A percentile compares a stretch with the other conserved stretches of the same genome.
phyloP scores from a whole-genome alignment of 1,139 yeast species.

The Scheffersomyces insectosa region DNA sequence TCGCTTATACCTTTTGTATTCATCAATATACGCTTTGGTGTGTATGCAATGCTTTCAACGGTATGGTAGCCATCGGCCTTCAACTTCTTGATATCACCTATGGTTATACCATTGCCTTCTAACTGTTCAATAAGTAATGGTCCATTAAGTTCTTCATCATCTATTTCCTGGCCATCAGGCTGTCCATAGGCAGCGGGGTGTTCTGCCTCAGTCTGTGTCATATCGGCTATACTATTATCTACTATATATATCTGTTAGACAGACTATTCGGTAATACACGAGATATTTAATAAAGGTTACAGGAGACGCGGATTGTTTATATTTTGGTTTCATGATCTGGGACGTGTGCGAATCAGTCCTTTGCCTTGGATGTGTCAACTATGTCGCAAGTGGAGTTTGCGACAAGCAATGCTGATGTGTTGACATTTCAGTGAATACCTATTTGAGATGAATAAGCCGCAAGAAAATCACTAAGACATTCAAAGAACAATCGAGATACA shows the following conservation, averaged over 20 bases:
- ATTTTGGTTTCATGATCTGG: background rate
- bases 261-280: too few species aligned
- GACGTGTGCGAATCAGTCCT: too few species aligned
- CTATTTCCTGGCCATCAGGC: constrained; percentile 22
- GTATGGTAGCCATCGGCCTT: constrained; percentile 86
- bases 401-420: too few species aligned
- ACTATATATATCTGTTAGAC: too few species aligned
- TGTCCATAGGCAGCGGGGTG: constrained; percentile 4
- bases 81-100: constrained; percentile 76
- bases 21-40: constrained; percentile 74
- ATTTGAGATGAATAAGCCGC: too few species aligned
- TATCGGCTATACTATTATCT: background rate
- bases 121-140: constrained; percentile 48
- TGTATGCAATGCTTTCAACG: constrained; percentile 88
- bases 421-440: too few species aligned
- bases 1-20: constrained; percentile 92
- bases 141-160: constrained; percentile 41
- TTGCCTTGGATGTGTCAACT: too few species aligned
- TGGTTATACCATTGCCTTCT: constrained; percentile 85
- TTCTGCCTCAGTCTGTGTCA: constrained; percentile 18
- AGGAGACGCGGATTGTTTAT: constrained; percentile 9
- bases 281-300: constrained; percentile 4
- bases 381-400: too few species aligned
- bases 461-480: too few species aligned
- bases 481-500: too few species aligned